Conservation (phyloP, 2,329 filamentous ascomycete species). For the Epichloe amarillans region DNA sequence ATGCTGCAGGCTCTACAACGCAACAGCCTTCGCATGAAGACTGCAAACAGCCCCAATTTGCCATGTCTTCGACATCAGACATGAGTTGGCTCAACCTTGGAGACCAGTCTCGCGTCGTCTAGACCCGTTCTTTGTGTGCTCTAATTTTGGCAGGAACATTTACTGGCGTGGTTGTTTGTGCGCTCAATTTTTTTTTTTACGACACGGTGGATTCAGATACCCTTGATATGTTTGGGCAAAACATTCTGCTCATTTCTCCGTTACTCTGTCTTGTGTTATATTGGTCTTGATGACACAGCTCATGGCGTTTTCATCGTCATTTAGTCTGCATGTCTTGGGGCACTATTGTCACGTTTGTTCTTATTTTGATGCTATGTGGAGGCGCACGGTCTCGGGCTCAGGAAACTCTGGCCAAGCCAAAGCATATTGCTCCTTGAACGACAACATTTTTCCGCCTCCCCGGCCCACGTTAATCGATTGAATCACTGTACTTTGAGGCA, state of each 20-base stretch:
- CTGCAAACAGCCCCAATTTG: slow-evolving; percentile 36
- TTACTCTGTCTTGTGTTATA: background rate
- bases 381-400: background rate
- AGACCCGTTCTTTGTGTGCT: background rate
- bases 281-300: background rate
- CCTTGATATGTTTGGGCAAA: background rate
- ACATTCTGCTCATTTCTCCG: background rate
- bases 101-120: slow-evolving; percentile 21
- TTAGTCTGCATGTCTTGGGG: background rate
- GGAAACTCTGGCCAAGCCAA: background rate
- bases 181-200: background rate
- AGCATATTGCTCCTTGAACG: background rate
- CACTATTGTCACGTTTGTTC: background rate
- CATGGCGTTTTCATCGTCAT: background rate
- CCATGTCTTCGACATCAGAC: slow-evolving; percentile 41
- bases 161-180: background rate
- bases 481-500: background rate
- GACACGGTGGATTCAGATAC: background rate
- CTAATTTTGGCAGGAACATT: background rate
- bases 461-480: background rate
- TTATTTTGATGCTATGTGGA: background rate
- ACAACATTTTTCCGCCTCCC: background rate
- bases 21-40: slow-evolving; percentile 22
- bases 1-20: slow-evolving; percentile 20
- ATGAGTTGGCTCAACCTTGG: slow-evolving; percentile 74